Percentiles rank a stretch among this genome's conserved stretches.
These are phyloP conservation scores for Triticum turgidum DNA, from an alignment of 176 grass and related monocot genomes.

Conservation along the genomic window DNA sequence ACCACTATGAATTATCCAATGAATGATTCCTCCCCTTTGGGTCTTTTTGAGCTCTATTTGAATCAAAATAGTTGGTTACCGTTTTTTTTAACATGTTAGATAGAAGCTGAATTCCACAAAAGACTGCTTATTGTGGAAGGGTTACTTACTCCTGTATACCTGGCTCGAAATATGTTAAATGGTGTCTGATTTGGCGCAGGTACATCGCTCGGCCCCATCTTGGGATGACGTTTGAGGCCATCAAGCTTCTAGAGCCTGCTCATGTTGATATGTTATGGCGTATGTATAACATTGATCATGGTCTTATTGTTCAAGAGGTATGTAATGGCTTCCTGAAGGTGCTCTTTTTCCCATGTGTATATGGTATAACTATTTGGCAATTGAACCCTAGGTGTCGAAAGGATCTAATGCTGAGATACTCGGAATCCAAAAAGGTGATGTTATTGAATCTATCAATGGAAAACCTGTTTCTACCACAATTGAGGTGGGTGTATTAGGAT, in stretches of 20 bases:
- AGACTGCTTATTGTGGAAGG: not conserved
- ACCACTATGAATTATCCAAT: too few species aligned
- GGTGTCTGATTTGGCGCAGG: not conserved
- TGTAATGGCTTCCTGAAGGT: not conserved
- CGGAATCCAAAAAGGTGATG: not conserved
- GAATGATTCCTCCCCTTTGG: not conserved
- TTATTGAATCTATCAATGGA: not conserved
- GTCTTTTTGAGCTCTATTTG: not conserved
- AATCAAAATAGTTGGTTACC: not conserved
- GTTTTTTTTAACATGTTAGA: not conserved
- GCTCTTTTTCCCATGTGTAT: not conserved
- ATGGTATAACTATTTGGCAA: not conserved
- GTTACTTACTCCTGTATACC: not conserved
- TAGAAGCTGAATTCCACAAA: not conserved
- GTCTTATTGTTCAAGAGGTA: conserved; percentile 27
- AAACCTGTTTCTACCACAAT: not conserved
- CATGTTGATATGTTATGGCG: not conserved
- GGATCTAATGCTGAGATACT: conserved; percentile 7
- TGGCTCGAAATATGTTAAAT: not conserved
- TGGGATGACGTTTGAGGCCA: conserved; percentile 12
- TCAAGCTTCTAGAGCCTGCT: conserved; percentile 5
- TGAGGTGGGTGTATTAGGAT: not conserved
- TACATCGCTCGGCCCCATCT: conserved; percentile 8
- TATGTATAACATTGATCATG: not conserved
- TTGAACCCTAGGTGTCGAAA: not conserved